Evolutionary conservation across 2,329 filamentous ascomycete species (phyloP).

Genomic region (Alternaria consortialis): DNA sequence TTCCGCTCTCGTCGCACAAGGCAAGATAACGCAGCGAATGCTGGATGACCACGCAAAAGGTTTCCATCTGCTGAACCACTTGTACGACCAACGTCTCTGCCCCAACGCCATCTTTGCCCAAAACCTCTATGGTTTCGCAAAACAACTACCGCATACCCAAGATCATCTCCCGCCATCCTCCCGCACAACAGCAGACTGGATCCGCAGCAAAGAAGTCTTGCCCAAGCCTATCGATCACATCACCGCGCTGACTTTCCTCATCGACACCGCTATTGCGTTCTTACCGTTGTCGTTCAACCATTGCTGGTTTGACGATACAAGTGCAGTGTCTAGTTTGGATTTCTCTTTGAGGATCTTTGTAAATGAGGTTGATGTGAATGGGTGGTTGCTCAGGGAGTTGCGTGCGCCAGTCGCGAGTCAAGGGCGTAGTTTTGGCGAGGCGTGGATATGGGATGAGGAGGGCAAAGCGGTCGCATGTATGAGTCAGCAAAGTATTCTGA

Average conservation of each 20-base stretch:
- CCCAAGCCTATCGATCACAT: constrained; percentile 43
- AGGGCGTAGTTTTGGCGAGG: constrained; percentile 59
- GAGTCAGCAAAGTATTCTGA: constrained; percentile 58
- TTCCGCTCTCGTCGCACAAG: constrained; percentile 12
- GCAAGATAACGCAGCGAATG: constrained; percentile 26
- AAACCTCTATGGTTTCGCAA: constrained; percentile 53
- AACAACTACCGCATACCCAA: constrained; percentile 47
- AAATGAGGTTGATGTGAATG: constrained; percentile 49
- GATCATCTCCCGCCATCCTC: constrained; percentile 50
- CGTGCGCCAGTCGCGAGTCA: constrained; percentile 49
- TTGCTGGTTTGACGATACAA: constrained; percentile 56
- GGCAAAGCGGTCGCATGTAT: constrained; percentile 59
- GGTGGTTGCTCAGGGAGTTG: constrained; percentile 58
- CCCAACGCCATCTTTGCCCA: constrained; percentile 56
- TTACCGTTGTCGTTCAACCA: constrained; percentile 56
- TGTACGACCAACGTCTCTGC: constrained; percentile 52
- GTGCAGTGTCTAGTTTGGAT: constrained; percentile 59
- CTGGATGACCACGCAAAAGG: constrained; percentile 29
- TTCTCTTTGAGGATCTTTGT: constrained; percentile 59
- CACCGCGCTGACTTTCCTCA: constrained; percentile 54
- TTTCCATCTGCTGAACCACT: constrained; percentile 41
- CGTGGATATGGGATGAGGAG: constrained; percentile 56
- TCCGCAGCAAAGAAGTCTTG: constrained; percentile 36
- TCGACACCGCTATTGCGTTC: constrained; percentile 59
- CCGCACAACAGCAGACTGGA: constrained; percentile 55